Conservation (phyloP, 352 stramenopile genomes). For the Aphanomyces euteiches region DNA sequence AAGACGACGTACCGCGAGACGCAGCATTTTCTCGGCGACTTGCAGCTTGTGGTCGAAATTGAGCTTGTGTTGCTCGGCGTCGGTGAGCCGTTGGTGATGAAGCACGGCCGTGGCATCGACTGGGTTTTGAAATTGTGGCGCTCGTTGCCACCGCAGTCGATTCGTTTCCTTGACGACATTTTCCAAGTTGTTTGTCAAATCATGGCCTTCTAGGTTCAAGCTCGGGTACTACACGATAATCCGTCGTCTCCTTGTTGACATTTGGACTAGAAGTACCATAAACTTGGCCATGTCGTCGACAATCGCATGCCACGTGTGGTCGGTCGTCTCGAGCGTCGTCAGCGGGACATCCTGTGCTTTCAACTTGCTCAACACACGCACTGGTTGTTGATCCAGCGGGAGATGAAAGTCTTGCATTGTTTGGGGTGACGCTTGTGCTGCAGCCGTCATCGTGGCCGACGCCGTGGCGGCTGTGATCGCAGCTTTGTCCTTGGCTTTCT, state of each 20-base stretch:
- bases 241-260: neutral
- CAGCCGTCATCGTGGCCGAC: too few relatives aligned
- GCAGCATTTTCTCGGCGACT: slow-evolving; percentile 49
- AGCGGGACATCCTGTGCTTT: slow-evolving; percentile 23
- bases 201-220: slow-evolving; percentile 26
- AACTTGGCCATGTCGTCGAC: slow-evolving; percentile 32
- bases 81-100: slow-evolving; percentile 32
- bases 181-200: neutral
- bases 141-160: slow-evolving; percentile 52
- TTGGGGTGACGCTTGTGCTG: neutral
- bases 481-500: slow-evolving; percentile 15
- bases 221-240: slow-evolving; percentile 20
- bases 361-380: neutral
- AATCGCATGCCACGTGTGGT: slow-evolving; percentile 12
- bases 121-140: slow-evolving; percentile 41
- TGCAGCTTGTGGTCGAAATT: slow-evolving; percentile 60
- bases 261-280: slow-evolving; percentile 2
- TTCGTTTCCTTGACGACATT: slow-evolving; percentile 29
- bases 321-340: slow-evolving; percentile 11
- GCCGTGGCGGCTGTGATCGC: too few relatives aligned
- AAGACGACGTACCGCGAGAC: slow-evolving; percentile 29
- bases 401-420: neutral
- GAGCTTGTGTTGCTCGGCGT: slow-evolving; percentile 36
- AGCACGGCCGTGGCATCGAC: slow-evolving; percentile 31
- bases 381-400: neutral